These are phyloP conservation scores for Juglanconis oblonga DNA, from an alignment of 2,329 filamentous ascomycete species.

Conservation along the genomic window DNA sequence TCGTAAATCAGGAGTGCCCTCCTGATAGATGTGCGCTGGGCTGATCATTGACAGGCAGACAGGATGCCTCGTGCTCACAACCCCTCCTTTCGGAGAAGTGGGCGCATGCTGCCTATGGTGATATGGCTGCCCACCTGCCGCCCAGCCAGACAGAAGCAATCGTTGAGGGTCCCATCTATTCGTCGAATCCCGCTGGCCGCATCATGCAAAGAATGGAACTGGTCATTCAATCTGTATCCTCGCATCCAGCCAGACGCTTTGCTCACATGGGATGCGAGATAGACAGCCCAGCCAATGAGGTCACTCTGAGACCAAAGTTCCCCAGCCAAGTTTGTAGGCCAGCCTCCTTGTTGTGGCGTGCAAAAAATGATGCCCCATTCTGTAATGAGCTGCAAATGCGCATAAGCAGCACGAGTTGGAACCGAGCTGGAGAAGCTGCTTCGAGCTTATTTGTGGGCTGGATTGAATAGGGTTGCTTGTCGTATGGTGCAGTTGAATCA, in stretches of 20 bases:
- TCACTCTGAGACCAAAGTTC: not conserved
- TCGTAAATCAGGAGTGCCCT: not conserved
- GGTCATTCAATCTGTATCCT: not conserved
- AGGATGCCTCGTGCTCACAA: not conserved
- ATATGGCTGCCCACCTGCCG: not conserved
- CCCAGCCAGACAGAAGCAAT: not conserved
- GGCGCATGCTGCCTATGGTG: not conserved
- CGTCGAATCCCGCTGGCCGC: not conserved
- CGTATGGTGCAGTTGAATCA: too few relatives aligned
- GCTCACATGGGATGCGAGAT: not conserved
- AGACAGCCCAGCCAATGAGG: not conserved
- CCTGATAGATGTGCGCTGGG: not conserved
- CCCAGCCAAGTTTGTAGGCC: not conserved
- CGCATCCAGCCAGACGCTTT: not conserved
- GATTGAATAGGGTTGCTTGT: too few relatives aligned
- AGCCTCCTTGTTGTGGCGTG: not conserved
- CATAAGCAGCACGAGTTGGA: too few relatives aligned
- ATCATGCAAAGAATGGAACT: slow-evolving; percentile 6
- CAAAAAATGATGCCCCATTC: not conserved
- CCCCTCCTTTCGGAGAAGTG: not conserved
- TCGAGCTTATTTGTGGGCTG: too few relatives aligned
- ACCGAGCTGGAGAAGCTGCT: too few relatives aligned
- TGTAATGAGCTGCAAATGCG: not conserved
- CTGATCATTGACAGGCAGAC: not conserved
- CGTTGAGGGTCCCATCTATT: not conserved